Evolutionary conservation across 345 rosid species (phyloP).

Genomic region (Theobroma cacao): DNA sequence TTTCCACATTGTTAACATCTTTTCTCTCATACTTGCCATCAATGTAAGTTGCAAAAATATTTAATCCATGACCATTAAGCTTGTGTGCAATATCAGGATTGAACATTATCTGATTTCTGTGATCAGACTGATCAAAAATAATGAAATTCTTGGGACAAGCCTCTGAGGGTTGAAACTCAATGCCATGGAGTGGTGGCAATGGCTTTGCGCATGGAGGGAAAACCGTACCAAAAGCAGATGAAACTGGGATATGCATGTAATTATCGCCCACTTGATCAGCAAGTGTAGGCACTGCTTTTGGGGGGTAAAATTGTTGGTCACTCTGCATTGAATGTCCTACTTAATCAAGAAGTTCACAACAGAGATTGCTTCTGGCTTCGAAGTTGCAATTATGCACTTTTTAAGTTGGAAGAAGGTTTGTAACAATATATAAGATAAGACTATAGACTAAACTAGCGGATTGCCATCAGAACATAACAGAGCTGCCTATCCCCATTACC

Average conservation of each 20-base stretch:
- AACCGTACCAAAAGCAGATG: constrained; percentile 45
- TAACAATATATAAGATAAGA: constrained; percentile 19
- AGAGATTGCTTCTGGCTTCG: constrained; percentile 22
- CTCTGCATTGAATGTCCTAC: constrained; percentile 51
- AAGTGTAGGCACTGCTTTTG: constrained; percentile 34
- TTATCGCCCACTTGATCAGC: constrained; percentile 43
- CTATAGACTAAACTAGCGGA: constrained; percentile 33
- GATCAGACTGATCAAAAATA: constrained; percentile 66
- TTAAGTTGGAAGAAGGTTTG: constrained; percentile 27
- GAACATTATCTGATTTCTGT: constrained; percentile 70
- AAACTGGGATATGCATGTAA: constrained; percentile 40
- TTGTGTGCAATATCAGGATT: constrained; percentile 69
- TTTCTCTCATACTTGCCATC: constrained; percentile 39
- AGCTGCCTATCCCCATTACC: constrained; percentile 33
- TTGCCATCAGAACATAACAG: constrained; percentile 33
- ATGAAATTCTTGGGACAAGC: constrained; percentile 62
- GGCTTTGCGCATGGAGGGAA: constrained; percentile 57
- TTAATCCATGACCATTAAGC: constrained; percentile 41
- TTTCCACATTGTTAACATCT: constrained; percentile 31
- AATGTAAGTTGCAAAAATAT: constrained; percentile 31
- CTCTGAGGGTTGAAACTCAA: constrained; percentile 71
- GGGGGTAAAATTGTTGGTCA: constrained; percentile 30
- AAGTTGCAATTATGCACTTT: constrained; percentile 25
- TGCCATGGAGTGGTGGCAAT: constrained; percentile 43
- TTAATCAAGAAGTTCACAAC: constrained; percentile 15